Base-by-base conservation (phyloP, 768 basidiomycete species). In the Cystobasidiopsis lactophilus region DNA sequence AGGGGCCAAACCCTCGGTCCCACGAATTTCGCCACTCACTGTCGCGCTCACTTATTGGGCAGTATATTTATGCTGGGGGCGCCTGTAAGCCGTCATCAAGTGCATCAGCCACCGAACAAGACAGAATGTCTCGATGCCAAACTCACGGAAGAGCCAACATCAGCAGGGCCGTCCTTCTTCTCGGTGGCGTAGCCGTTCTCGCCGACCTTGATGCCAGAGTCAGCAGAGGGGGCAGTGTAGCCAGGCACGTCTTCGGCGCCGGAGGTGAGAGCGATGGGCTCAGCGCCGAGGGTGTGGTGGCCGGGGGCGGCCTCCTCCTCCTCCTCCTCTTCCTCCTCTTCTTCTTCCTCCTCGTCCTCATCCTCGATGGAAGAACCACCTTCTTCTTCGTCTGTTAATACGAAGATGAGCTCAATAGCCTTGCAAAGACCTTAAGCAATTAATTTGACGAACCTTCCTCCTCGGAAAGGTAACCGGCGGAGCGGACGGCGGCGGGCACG, bases 401-500 rank as follows among this genome's bases (percentile, higher is more conserved):
- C n/a, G n/a, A n/a, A 43, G 61, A 54, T 31, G 62, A 59, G 50
- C 63, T 59, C 41, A 64, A 59, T 40, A 68, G 68, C 38, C 70
- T 69, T 1, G 73, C 77, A 23, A 11, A 35, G 50, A 51, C 30
- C 47, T 53, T n/a, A 39, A 45, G 37, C 3, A 35, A 14, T 29
- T 58, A 53, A n/a, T n/a, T n/a, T n/a, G n/a, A n/a, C n/a, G n/a
- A n/a, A n/a, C 75, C 75, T 35, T 77, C 77, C 3, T 85, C 84
- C 49, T 84, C 86, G 54, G 79, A 80, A n/a, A 74, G 69, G 67
- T 88, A 96, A 33, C 91, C 91, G 1, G 75, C 88, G 2, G 78
- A 74, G 49, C 88, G 71, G 18, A 98, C 93, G 24, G 88, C 91
- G 14, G 85, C 84, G 31, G 81, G 83, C 26, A 96, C 81, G 0